Evolutionary conservation across 2,329 filamentous ascomycete species (phyloP), one percentile per base, ranked within the genome.

Genomic region (Alternaria triticina): DNA sequence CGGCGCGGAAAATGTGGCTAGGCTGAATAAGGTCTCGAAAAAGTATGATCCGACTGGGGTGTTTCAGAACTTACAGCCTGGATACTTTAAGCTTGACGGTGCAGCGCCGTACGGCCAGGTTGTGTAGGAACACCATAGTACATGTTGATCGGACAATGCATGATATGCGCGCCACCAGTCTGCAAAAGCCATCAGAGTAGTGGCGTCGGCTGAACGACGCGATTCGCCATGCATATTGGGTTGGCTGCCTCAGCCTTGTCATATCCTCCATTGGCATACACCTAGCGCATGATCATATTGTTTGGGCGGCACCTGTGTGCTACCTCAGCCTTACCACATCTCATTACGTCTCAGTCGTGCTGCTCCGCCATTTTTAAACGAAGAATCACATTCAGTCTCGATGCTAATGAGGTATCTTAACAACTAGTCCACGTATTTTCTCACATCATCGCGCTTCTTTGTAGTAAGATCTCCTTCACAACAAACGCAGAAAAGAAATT

Each of bases 1-100:
- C 64, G 82, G 82, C 1, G 47, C 65, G n/a, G 65, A 62, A 6
- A 84, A 81, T 51, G 54, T 72, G 43, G 59, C 67, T 23, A 71
- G 64, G 25, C 50, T 68, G 40, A 61, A 59, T 4, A n/a, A 46
- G 12, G 51, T 67, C 1, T 51, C 61, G 25, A 54, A 45, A 17
- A 62, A 66, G 27, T 65, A 64, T 20, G 67, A 71, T 51, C 69
- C 63, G 0, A 15, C 3, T 4, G 49, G 57, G 6, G 51, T 70
- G 3, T 71, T 70, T 20, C 62, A 68, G 51, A 28, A 30, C 12
- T 23, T 69, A 11, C 56, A 57, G 43, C 62, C 60, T 4, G 67
- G 60, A 2, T 67, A 59, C 17, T 66, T 68, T 13, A 66, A 68
- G 15, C 54, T 69, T 15, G 40, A 54, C 1, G 64, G 66, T 4